phyloP scores from a whole-genome alignment of 441 rosid genomes.

The Populus tomentosa region DNA sequence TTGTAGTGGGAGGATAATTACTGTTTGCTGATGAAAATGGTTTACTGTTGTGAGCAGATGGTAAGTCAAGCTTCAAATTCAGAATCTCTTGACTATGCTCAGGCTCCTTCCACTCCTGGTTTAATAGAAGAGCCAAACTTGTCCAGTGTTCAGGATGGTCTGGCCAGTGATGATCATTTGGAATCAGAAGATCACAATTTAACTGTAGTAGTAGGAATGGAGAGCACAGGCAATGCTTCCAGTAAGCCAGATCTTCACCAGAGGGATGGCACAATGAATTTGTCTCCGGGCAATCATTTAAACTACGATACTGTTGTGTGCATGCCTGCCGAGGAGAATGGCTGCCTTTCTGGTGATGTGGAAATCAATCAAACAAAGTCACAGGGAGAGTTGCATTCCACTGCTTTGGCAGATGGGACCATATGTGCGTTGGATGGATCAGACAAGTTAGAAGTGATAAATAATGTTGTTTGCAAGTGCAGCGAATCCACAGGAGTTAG shows the following conservation, averaged over 20 bases:
- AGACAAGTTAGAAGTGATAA: slow-evolving; percentile 35
- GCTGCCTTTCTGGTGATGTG: slow-evolving; percentile 24
- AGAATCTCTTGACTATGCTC: slow-evolving; percentile 62
- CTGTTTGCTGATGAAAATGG: slow-evolving; percentile 12
- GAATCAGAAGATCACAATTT: slow-evolving; percentile 55
- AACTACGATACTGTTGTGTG: slow-evolving; percentile 22
- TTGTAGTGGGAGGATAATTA: background rate
- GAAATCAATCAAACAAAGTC: slow-evolving; percentile 25
- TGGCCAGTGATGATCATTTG: slow-evolving; percentile 60
- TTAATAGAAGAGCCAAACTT: slow-evolving; percentile 65
- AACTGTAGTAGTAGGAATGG: slow-evolving; percentile 27
- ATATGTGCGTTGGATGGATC: slow-evolving; percentile 27
- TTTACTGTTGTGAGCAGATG: slow-evolving; percentile 41
- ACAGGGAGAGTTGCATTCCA: slow-evolving; percentile 28
- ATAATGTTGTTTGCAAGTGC: slow-evolving; percentile 21
- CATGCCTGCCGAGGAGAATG: slow-evolving; percentile 35
- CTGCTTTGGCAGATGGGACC: slow-evolving; percentile 27
- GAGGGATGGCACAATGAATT: slow-evolving; percentile 24
- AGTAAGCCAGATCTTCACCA: slow-evolving; percentile 30
- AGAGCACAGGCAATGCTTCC: slow-evolving; percentile 32
- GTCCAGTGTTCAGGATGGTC: slow-evolving; percentile 59
- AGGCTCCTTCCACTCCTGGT: slow-evolving; percentile 92
- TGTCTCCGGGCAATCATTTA: slow-evolving; percentile 28
- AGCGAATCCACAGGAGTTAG: slow-evolving; percentile 5
- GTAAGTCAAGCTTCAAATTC: slow-evolving; percentile 40